Evolutionary conservation across 2,329 filamentous ascomycete species (phyloP), one percentile per base, ranked within the genome.

Genomic region (Cercospora canescens): DNA sequence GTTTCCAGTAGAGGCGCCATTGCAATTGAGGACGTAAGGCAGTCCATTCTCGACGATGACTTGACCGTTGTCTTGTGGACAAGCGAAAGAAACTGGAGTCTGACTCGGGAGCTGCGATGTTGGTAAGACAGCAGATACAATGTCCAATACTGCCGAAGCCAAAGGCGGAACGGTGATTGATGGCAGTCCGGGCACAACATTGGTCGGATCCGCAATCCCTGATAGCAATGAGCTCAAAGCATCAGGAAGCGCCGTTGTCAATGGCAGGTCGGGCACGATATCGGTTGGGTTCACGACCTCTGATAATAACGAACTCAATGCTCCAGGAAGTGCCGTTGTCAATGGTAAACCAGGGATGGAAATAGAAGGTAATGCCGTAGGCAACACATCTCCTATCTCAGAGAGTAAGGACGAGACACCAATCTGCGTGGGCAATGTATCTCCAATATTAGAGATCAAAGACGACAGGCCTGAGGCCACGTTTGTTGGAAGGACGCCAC

Each of bases 1-100:
- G 7, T 52, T 60, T 14, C 71, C 71, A 35, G 61, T 61, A 5
- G 69, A 61, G 2, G 65, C 63, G 37, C 66, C 69, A 30, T 60
- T 55, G 60, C 71, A 73, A 56, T 63, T 69, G 24, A 73, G 52
- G 1, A 71, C 68, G 39, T 71, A 73, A 21, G 63, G 62, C 7
- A 67, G 54, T 4, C 67, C 67, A 30, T 72, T 73, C 48, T 73
- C 68, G 24, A 67, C 28, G 21, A 73, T 52, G 7, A 69, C 48
- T n/a, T 65, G 56, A 28, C 65, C 67, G 45, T 72, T 71, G 30
- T 65, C 62, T 6, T 60, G 63, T 4, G 71, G 67, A 35, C 71
- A 73, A 9, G 65, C 34, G 56, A 67, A 71, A 1, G 62, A 28
- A 1, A 69, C 64, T 5, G 69, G 60, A 14, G 71, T 73, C 34